Evolutionary conservation across 2,329 filamentous ascomycete species (phyloP).

Genomic region (Knufia fluminis): DNA sequence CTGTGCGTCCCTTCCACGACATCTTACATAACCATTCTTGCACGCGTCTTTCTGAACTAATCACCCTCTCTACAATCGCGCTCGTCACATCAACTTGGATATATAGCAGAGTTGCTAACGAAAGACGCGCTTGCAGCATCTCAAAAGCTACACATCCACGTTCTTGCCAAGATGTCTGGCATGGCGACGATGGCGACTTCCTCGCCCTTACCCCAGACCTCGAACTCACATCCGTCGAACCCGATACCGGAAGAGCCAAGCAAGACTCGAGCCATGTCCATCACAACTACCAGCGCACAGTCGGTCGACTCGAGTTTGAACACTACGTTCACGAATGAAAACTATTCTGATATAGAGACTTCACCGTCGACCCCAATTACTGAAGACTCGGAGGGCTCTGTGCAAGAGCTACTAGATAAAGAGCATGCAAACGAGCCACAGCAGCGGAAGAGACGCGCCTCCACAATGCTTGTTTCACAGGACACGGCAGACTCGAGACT

Average conservation of each 20-base stretch:
- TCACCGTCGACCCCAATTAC: slow-evolving; percentile 34
- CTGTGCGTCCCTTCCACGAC: neutral
- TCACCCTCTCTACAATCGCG: neutral
- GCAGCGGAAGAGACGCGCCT: slow-evolving; percentile 34
- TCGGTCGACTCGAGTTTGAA: slow-evolving; percentile 27
- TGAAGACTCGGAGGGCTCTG: slow-evolving; percentile 28
- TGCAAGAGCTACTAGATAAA: slow-evolving; percentile 21
- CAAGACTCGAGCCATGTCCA: slow-evolving; percentile 29
- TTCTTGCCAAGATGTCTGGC: slow-evolving; percentile 1
- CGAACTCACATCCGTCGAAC: slow-evolving; percentile 39
- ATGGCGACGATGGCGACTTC: neutral
- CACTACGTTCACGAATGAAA: slow-evolving; percentile 26
- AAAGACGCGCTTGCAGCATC: neutral
- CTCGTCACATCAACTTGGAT: neutral
- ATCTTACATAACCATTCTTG: slow-evolving; percentile 1
- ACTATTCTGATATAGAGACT: slow-evolving; percentile 29
- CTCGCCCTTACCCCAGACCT: slow-evolving; percentile 22
- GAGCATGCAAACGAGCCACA: slow-evolving; percentile 18
- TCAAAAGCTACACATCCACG: neutral
- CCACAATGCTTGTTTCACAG: slow-evolving; percentile 45
- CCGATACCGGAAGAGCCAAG: slow-evolving; percentile 41
- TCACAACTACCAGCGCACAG: slow-evolving; percentile 28
- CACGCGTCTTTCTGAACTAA: neutral
- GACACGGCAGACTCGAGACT: slow-evolving; percentile 50
- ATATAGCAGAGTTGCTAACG: slow-evolving; percentile 4